A percentile compares a stretch with the other conserved stretches of the same genome.
phyloP scores from a whole-genome alignment of 2,329 filamentous ascomycete species.

The Trichophaea hybrida region DNA sequence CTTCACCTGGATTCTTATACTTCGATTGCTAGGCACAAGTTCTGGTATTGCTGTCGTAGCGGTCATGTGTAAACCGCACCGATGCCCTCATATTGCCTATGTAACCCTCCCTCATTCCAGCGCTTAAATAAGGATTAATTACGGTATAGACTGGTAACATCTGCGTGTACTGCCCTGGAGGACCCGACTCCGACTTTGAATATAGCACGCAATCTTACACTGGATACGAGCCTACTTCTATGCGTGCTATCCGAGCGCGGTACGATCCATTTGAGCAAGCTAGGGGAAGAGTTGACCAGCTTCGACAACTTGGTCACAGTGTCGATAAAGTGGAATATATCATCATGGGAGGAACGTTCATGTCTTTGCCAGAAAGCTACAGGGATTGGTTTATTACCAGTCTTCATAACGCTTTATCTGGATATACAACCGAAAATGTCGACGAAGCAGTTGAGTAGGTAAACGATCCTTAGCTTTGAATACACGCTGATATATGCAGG shows the following conservation, averaged over 20 bases:
- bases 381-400: conserved; percentile 88
- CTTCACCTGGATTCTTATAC: conserved; percentile 14
- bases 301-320: conserved; percentile 86
- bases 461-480: conserved; percentile 4
- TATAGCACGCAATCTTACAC: conserved; percentile 99
- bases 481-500: neutral
- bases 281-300: conserved; percentile 85
- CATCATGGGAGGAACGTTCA: conserved; percentile 98
- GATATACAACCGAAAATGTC: conserved; percentile 85
- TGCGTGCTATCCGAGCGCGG: conserved; percentile 90
- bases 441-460: conserved; percentile 52
- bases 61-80: conserved; percentile 98
- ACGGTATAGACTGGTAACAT: conserved; percentile 66
- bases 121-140: conserved; percentile 3
- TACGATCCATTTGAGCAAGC: conserved; percentile 98
- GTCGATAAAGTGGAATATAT: conserved; percentile 99
- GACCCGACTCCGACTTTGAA: conserved; percentile 95
- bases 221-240: conserved; percentile 94
- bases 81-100: conserved; percentile 94
- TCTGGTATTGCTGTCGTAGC: conserved; percentile 96
- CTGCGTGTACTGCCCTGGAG: conserved; percentile 95
- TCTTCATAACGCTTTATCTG: conserved; percentile 89
- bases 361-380: conserved; percentile 83
- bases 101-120: conserved; percentile 10
- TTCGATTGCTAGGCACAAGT: conserved; percentile 51